Base-by-base conservation (phyloP, 768 basidiomycete genomes). In the Amanita pallidorosea region DNA sequence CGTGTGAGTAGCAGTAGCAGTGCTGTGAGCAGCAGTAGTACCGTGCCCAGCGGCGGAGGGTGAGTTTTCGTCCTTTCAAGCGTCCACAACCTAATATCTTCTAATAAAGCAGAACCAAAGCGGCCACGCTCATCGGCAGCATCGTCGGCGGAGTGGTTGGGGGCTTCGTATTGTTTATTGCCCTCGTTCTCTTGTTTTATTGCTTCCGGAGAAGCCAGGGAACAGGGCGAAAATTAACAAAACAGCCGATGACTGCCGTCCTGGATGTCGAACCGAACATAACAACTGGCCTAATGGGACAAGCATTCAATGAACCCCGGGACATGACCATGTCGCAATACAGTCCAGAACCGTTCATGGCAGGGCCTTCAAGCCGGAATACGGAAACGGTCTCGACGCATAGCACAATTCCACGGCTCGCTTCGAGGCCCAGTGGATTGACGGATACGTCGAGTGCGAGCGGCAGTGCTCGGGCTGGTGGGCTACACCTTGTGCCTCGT, bases 291-390 rank as follows among this genome's bases (percentile, higher is more conserved):
- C 0, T 13, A 33, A 33, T 13, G 12, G 13, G 33, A 33, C 33
- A 33, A 13, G 4, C 33, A 13, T 13, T 13, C 1, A 33, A 33
- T 33, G 13, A 33, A 13, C 56, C 63, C 33, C 58, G 67, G 27
- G 72, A 72, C 42, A 75, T 79, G 35, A 73, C 80, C 7, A 84
- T 83, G 3, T 74, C 85, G 52, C 85, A 80, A 62, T 83, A 85
- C 60, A 75, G 72, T 29, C 85, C 87, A 0, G 83, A 88, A 55
- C 88, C 88, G 2, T 88, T 81, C 67, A 73, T 84, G 4, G 74
- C 83, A 0, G 80, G 80, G 38, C 81, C 43, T n/a, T n/a, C 27
- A n/a, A 18, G 13, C 59, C 56, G 12, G 62, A 59, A 62, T 27
- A 58, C 56, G 12, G 57, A 51, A 46, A 57, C 52, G 18, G 36